phyloP scores from a whole-genome alignment of 768 basidiomycete species.

The Tricholoma saponaceum region DNA sequence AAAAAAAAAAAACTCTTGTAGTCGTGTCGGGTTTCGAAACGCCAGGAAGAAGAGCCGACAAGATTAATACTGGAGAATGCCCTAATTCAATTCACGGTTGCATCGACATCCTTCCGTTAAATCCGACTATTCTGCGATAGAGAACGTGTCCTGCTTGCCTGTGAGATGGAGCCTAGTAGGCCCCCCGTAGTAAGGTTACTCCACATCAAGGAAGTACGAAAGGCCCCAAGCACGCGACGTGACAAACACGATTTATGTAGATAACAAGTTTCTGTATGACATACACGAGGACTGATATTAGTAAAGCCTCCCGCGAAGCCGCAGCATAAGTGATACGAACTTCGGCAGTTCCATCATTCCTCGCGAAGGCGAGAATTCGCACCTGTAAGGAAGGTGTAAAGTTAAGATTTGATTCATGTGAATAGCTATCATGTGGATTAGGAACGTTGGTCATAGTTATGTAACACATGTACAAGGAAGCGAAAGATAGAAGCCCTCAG shows the following conservation, averaged over 20 bases:
- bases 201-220: not conserved
- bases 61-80: too few relatives aligned
- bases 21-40: not conserved
- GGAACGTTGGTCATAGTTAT: slow-evolving; percentile 1
- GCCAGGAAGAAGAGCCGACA: too few relatives aligned
- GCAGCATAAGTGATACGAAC: not conserved
- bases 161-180: too few relatives aligned
- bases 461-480: slow-evolving; percentile 4
- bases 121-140: not conserved
- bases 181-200: not conserved
- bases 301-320: not conserved
- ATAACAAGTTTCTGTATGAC: not conserved
- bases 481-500: not conserved
- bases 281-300: not conserved
- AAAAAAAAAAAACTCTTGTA: not conserved
- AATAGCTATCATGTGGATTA: slow-evolving; percentile 13
- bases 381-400: slow-evolving; percentile 1
- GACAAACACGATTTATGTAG: not conserved
- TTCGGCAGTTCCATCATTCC: not conserved
- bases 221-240: not conserved
- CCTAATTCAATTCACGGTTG: too few relatives aligned
- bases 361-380: slow-evolving; percentile 5
- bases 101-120: not conserved
- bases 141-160: not conserved
- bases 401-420: slow-evolving; percentile 13